These are phyloP conservation scores for Xylariaceae sp. DNA, from an alignment of 2,329 filamentous ascomycete genomes.

Conservation along the genomic window DNA sequence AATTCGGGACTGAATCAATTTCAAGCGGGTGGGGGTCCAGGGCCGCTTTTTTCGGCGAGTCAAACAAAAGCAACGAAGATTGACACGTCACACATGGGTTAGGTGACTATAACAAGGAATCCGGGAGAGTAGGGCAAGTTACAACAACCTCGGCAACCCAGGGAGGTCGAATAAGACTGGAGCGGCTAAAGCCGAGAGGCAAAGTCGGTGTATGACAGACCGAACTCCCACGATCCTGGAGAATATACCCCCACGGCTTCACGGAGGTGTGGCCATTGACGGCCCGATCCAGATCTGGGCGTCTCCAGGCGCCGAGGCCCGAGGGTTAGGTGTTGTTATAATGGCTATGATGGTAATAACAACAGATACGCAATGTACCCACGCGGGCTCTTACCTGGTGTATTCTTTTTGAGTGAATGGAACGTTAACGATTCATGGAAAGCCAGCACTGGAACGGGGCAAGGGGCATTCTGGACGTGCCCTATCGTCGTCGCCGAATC, in stretches of 20 bases:
- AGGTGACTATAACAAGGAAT: not conserved
- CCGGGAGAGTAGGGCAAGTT: not conserved
- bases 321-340: too few relatives aligned
- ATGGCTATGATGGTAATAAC: too few relatives aligned
- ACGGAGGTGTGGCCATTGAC: too few relatives aligned
- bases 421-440: too few relatives aligned
- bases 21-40: not conserved
- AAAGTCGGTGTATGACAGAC: not conserved
- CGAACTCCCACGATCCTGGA: not conserved
- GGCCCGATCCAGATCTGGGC: too few relatives aligned
- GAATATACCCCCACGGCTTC: not conserved
- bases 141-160: slow-evolving; percentile 2
- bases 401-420: too few relatives aligned
- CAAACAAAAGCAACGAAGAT: not conserved
- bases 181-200: slow-evolving; percentile 4
- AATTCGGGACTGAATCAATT: not conserved
- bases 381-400: too few relatives aligned
- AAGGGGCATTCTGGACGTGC: not conserved
- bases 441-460: too few relatives aligned
- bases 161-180: not conserved
- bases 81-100: slow-evolving; percentile 8
- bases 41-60: not conserved
- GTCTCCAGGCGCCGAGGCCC: too few relatives aligned
- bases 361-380: too few relatives aligned
- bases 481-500: not conserved